A percentile compares a stretch with the other conserved stretches of the same genome.
Conservation (phyloP, 2,329 filamentous ascomycete genomes). For the Aureobasidium sp. region DNA sequence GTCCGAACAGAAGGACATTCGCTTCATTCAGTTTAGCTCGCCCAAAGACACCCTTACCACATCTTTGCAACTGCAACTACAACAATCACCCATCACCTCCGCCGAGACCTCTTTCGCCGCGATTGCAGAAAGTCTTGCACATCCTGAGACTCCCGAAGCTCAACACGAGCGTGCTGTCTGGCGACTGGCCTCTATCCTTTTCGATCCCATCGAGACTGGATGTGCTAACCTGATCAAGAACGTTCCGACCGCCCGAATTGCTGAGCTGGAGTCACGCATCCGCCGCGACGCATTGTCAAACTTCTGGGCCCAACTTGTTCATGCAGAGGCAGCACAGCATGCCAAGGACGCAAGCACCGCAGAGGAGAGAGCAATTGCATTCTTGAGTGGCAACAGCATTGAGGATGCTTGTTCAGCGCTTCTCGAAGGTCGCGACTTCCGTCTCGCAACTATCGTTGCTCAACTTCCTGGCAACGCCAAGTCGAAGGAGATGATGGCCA, state of each 20-base stretch:
- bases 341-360: conserved; percentile 51
- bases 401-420: conserved; percentile 75
- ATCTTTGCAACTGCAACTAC: conserved; percentile 47
- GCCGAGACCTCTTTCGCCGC: conserved; percentile 33
- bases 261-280: conserved; percentile 30
- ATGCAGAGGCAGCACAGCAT: conserved; percentile 30
- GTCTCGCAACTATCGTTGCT: conserved; percentile 74
- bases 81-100: conserved; percentile 20
- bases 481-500: conserved; percentile 63
- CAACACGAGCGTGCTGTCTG: conserved; percentile 67
- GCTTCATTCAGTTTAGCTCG: conserved; percentile 54
- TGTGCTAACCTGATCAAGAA: conserved; percentile 25
- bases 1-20: conserved; percentile 55
- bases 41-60: conserved; percentile 22
- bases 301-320: conserved; percentile 49
- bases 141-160: not conserved
- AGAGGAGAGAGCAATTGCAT: conserved; percentile 77
- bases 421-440: conserved; percentile 65
- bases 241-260: conserved; percentile 34
- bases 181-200: conserved; percentile 79
- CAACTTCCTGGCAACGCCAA: conserved; percentile 66
- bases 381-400: conserved; percentile 69
- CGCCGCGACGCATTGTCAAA: conserved; percentile 55
- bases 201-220: conserved; percentile 51
- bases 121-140: conserved; percentile 32